A percentile compares a stretch with the other conserved stretches of the same genome.
phyloP scores from a whole-genome alignment of 305 asterid species.

The Plantago coronopus region DNA sequence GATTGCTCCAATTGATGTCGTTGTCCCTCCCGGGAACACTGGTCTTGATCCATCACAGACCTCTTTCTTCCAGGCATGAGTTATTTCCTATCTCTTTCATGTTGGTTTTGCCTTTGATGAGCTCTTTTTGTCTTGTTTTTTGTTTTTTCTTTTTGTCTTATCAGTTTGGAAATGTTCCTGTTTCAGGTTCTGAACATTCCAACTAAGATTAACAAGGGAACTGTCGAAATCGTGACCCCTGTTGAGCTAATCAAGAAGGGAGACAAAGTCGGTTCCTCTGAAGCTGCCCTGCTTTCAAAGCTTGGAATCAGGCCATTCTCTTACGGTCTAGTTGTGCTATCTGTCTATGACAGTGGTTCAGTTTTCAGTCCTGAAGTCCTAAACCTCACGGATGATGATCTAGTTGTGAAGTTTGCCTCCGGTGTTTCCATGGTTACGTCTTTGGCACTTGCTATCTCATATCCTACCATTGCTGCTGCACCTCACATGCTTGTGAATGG shows the following conservation, averaged over 20 bases:
- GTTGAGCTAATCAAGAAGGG: constrained; percentile 95
- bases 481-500: constrained; percentile 84
- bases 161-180: too few species aligned
- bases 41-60: constrained; percentile 97
- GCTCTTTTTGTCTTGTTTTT: too few species aligned
- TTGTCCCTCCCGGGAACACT: constrained; percentile 95
- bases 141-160: too few species aligned
- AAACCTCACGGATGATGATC: constrained; percentile 74
- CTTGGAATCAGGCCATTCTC: constrained; percentile 93
- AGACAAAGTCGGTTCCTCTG: constrained; percentile 93
- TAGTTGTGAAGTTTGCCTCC: constrained; percentile 53
- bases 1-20: constrained; percentile 88
- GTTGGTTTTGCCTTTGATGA: too few species aligned
- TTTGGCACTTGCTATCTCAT: constrained; percentile 60
- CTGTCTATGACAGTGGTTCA: constrained; percentile 74
- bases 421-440: constrained; percentile 84
- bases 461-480: constrained; percentile 83
- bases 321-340: constrained; percentile 58
- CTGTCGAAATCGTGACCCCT: constrained; percentile 93
- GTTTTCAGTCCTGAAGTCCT: constrained; percentile 91
- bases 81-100: too few species aligned
- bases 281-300: constrained; percentile 89
- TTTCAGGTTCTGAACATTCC: constrained; percentile 73
- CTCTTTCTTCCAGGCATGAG: constrained; percentile 84
- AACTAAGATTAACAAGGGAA: constrained; percentile 97